Evolutionary conservation across 768 basidiomycete genomes (phyloP), one percentile per base, ranked within the genome.

Genomic region (Pleurotus tuber-regium): DNA sequence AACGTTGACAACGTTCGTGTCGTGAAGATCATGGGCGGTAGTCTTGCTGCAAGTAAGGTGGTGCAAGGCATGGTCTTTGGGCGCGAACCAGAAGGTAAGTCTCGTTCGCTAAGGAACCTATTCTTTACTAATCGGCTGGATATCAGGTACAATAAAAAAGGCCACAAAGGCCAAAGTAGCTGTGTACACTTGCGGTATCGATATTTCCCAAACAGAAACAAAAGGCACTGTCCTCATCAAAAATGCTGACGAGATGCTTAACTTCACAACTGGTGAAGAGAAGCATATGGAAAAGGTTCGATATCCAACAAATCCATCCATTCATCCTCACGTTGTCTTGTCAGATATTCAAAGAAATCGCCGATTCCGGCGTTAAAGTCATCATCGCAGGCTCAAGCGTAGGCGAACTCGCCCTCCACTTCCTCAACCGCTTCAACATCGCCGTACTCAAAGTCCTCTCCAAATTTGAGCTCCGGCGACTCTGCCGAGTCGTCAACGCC

Each of bases 1-100:
- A 98, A 97, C 69, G 94, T 98, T 24, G 97, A 99, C 69, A 95
- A 94, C 60, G 91, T 99, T 0, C 85, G 97, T 8, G 96, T 99
- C 21, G 97, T 99, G 61, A 99, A 98, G 73, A 98, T 99, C 55
- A 87, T 99, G 83, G 97, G 97, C 51, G 92, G 97, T 26, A 89
- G 80, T 61, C 71, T 99, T n/a, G 67, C 83, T 3, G 80, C 76
- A 19, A 96, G 93, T 69, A 83, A 78, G 51, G 95, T 99, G 4
- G 89, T 99, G 4, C 83, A 89, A 57, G 97, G 97, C 44, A 99
- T 99, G 97, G 97, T 99, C 0, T 98, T 98, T 57, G 92, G 92
- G 30, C 79, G 94, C 40, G 93, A 97, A 70, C 92, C 97, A 0
- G 97, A 99, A 70, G 92, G 91, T 88, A 61, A 14, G 18, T 48